Evolutionary conservation across 2,329 filamentous ascomycete species (phyloP), one percentile per base, ranked within the genome.

Genomic region (Diaporthe citriasiana): DNA sequence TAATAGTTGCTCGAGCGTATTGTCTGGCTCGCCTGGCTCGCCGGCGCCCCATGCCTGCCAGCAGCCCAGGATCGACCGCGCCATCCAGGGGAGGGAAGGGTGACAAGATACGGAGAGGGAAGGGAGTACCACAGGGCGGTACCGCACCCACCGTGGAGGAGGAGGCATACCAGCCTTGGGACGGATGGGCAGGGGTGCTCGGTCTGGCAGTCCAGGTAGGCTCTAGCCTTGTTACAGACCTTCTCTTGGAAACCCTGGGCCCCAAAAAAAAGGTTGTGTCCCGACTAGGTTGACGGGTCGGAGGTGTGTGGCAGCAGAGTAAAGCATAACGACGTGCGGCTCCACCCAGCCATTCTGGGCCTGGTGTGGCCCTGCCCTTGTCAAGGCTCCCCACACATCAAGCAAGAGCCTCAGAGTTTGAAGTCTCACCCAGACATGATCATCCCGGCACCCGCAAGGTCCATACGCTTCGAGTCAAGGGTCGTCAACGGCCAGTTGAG

Each of bases 161-260:
- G n/a, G 45, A 50, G 33, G 80, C 79, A 78, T 78, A 81, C 77
- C 81, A 81, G 82, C 81, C 80, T 79, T 78, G 78, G 73, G 78
- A 70, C 71, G 72, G 71, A 78, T 77, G 77, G 77, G 77, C 80
- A 80, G 80, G 82, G 81, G 80, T 79, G 27, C n/a, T 71, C 56
- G 45, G 56, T 63, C 72, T 66, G 68, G 78, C 77, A 82, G 79
- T 79, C 79, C 79, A 68, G 72, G 80, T 81, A 79, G 79, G 78
- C 80, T 81, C 80, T 82, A 83, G 83, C 82, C 82, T 80, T 84
- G 84, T 85, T 83, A 82, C 84, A 84, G 80, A 80, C 78, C 78
- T 76, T 66, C 63, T 76, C 51, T 56, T 72, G 66, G 71, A 66
- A 72, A 74, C 71, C 72, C 60, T 71, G 57, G 68, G 74, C 60